A percentile compares a stretch with the other conserved stretches of the same genome.
phyloP scores from a whole-genome alignment of 805 yeast genomes.

The Yarrowia sp. region DNA sequence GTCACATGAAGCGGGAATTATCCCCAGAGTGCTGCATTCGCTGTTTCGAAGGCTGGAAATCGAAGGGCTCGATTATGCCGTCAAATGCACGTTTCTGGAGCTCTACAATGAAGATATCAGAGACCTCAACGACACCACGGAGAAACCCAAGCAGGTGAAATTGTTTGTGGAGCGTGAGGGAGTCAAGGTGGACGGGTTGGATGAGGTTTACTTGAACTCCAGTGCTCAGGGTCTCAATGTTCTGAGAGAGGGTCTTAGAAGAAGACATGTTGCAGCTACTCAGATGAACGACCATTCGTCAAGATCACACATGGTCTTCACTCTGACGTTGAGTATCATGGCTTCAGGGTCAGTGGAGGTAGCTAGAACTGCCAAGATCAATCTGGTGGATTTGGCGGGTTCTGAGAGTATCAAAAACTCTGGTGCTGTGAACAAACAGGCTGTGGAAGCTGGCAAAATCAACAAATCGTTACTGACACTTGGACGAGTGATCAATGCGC shows the following conservation, averaged over 20 bases:
- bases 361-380: constrained; percentile 55
- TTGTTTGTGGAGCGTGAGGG: constrained; percentile 54
- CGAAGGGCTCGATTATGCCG: constrained; percentile 53
- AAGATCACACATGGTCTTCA: constrained; percentile 77
- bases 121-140: constrained; percentile 49
- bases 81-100: constrained; percentile 78
- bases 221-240: constrained; percentile 53
- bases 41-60: constrained; percentile 52
- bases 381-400: constrained; percentile 92
- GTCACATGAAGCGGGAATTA: constrained; percentile 53
- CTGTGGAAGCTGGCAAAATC: constrained; percentile 90
- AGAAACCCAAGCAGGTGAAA: constrained; percentile 47
- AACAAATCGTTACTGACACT: constrained; percentile 83
- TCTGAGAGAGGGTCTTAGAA: constrained; percentile 56
- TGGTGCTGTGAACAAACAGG: constrained; percentile 83
- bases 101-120: constrained; percentile 81
- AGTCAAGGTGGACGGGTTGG: constrained; percentile 57
- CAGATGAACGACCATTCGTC: constrained; percentile 74
- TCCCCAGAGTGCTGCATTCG: constrained; percentile 56
- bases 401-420: constrained; percentile 85
- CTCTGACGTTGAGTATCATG: constrained; percentile 58
- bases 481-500: constrained; percentile 81
- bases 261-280: constrained; percentile 74
- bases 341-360: constrained; percentile 53
- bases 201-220: constrained; percentile 50